phyloP scores from a whole-genome alignment of 768 basidiomycete genomes.

The Pleurotus sapidus region DNA sequence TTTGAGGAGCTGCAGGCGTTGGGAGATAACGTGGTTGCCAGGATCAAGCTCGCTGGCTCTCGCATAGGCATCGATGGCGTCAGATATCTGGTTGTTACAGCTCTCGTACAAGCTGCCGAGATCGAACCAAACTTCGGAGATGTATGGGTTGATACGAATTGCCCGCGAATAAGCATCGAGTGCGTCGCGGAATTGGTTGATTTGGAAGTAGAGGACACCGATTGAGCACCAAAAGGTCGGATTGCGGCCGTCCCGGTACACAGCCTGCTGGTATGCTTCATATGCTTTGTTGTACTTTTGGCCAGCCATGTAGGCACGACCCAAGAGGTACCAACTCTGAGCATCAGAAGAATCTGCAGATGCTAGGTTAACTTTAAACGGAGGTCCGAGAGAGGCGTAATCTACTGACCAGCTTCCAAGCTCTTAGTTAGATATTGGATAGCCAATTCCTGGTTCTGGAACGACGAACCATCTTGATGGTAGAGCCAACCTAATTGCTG shows the following conservation, averaged over 20 bases:
- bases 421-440: constrained; percentile 93
- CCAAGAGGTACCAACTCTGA: constrained; percentile 98
- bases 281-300: constrained; percentile 99
- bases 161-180: constrained; percentile 98
- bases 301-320: constrained; percentile 97
- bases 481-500: constrained; percentile 98
- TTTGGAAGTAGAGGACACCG: constrained; percentile 98
- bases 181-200: constrained; percentile 98
- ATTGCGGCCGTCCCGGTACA: constrained; percentile 97
- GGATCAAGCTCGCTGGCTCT: constrained; percentile 95
- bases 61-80: constrained; percentile 98
- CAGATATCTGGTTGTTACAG: constrained; percentile 98
- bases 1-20: constrained; percentile 74
- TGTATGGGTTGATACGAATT: constrained; percentile 98
- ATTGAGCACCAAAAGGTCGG: constrained; percentile 99
- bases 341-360: constrained; percentile 85
- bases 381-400: not conserved
- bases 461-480: constrained; percentile 91
- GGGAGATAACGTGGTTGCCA: constrained; percentile 75
- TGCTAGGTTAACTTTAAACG: not conserved
- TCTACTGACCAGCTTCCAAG: constrained; percentile 82
- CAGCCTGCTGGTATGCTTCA: constrained; percentile 98
- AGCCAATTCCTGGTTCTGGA: constrained; percentile 94
- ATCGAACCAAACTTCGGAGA: constrained; percentile 95
- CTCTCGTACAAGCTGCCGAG: constrained; percentile 95